phyloP scores from a whole-genome alignment of 495 filamentous ascomycete genomes.

The Sporormia fimetaria region DNA sequence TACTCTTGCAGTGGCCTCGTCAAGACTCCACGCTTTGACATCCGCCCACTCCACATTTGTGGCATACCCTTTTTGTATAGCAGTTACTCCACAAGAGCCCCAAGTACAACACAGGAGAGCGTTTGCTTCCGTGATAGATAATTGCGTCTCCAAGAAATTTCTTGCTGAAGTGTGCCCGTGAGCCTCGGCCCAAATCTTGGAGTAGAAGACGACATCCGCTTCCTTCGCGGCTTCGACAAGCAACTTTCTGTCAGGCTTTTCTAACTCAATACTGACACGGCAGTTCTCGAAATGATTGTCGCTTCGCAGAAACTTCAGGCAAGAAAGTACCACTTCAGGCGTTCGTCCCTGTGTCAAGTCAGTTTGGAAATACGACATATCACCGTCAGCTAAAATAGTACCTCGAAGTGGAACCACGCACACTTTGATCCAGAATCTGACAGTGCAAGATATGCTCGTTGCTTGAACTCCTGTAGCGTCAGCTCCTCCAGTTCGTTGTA shows the following conservation, averaged over 20 bases:
- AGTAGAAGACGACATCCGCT: conserved; percentile 61
- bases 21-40: conserved; percentile 28
- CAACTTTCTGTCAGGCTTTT: conserved; percentile 53
- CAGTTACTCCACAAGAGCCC: conserved; percentile 50
- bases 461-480: conserved; percentile 45
- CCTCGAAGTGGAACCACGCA: conserved; percentile 71
- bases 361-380: not conserved
- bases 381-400: conserved; percentile 22
- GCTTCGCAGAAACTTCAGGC: conserved; percentile 46
- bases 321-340: conserved; percentile 50
- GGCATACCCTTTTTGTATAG: conserved; percentile 7
- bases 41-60: not conserved
- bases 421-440: conserved; percentile 6
- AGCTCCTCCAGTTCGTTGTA: conserved; percentile 58
- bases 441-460: conserved; percentile 27
- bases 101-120: conserved; percentile 54
- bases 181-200: conserved; percentile 57
- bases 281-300: conserved; percentile 36
- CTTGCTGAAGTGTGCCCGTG: conserved; percentile 40
- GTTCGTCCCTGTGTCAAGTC: conserved; percentile 46
- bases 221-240: conserved; percentile 49
- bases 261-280: conserved; percentile 56
- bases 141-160: conserved; percentile 41
- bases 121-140: conserved; percentile 33
- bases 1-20: conserved; percentile 24